These are phyloP conservation scores for Phytophthora pini DNA, from an alignment of 352 stramenopile species.

Conservation along the genomic window DNA sequence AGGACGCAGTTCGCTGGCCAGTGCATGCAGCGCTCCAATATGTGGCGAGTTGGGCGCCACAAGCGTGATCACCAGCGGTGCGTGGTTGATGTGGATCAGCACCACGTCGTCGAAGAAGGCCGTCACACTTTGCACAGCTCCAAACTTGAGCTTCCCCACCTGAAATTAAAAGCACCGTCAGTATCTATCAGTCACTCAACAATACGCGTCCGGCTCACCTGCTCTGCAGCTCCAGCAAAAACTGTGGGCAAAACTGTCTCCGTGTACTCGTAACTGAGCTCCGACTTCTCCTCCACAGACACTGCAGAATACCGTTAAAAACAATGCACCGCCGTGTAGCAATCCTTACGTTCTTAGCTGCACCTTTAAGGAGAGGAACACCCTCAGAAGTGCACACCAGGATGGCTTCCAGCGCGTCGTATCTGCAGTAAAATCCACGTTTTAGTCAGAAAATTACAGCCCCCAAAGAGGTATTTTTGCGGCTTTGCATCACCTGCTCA, in stretches of 20 bases:
- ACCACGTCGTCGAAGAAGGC: slow-evolving; percentile 78
- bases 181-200: too few species aligned
- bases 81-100: slow-evolving; percentile 81
- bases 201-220: slow-evolving; percentile 26
- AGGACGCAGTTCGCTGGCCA: slow-evolving; percentile 62
- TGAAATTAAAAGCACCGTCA: slow-evolving; percentile 22
- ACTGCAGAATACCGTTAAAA: slow-evolving; percentile 36
- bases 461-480: neutral
- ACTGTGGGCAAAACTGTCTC: slow-evolving; percentile 83
- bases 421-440: slow-evolving; percentile 42
- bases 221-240: slow-evolving; percentile 76
- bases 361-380: slow-evolving; percentile 76
- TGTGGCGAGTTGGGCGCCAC: slow-evolving; percentile 68
- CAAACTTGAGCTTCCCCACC: slow-evolving; percentile 86
- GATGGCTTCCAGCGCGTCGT: slow-evolving; percentile 77
- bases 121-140: slow-evolving; percentile 71
- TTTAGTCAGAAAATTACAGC: neutral
- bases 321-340: neutral
- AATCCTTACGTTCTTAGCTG: neutral
- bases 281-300: slow-evolving; percentile 48
- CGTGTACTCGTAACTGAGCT: slow-evolving; percentile 69
- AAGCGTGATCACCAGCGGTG: slow-evolving; percentile 80
- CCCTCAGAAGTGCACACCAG: slow-evolving; percentile 83
- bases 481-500: slow-evolving; percentile 46
- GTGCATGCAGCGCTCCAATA: slow-evolving; percentile 62